These are phyloP conservation scores for Moniliophthora roreri DNA, from an alignment of 1,284 basidiomycete species.

Conservation along the genomic window DNA sequence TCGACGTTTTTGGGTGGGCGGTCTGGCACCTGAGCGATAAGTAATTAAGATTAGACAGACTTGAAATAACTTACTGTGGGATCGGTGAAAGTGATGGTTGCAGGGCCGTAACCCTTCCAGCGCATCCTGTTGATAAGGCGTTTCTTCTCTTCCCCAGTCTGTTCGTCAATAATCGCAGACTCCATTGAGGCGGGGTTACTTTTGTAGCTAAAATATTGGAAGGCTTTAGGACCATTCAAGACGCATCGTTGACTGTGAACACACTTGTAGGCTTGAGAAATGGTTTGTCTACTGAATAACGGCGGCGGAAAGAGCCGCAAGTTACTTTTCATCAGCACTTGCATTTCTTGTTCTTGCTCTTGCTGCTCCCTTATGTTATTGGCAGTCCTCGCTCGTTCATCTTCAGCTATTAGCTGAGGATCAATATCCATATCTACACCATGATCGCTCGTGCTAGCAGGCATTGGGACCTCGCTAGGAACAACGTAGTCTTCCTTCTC, in stretches of 20 bases:
- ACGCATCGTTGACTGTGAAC: conserved; percentile 16
- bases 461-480: conserved; percentile 20
- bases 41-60: conserved; percentile 5
- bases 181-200: conserved; percentile 72
- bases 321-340: conserved; percentile 43
- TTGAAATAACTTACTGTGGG: conserved; percentile 39
- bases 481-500: conserved; percentile 64
- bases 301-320: conserved; percentile 81
- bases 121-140: conserved; percentile 77
- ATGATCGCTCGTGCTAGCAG: conserved; percentile 13
- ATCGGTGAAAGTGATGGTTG: conserved; percentile 69
- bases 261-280: conserved; percentile 80
- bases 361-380: not conserved
- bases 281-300: conserved; percentile 75
- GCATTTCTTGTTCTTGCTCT: conserved; percentile 15
- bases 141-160: conserved; percentile 79
- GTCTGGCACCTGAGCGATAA: conserved; percentile 54
- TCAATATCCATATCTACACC: conserved; percentile 34
- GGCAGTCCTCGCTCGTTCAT: not conserved
- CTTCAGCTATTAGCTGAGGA: conserved; percentile 26
- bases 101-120: conserved; percentile 77
- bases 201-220: conserved; percentile 57
- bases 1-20: conserved; percentile 62
- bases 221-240: not conserved
- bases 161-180: conserved; percentile 63